These are phyloP conservation scores for Peronospora destructor DNA, from an alignment of 352 stramenopile species.

Conservation along the genomic window DNA sequence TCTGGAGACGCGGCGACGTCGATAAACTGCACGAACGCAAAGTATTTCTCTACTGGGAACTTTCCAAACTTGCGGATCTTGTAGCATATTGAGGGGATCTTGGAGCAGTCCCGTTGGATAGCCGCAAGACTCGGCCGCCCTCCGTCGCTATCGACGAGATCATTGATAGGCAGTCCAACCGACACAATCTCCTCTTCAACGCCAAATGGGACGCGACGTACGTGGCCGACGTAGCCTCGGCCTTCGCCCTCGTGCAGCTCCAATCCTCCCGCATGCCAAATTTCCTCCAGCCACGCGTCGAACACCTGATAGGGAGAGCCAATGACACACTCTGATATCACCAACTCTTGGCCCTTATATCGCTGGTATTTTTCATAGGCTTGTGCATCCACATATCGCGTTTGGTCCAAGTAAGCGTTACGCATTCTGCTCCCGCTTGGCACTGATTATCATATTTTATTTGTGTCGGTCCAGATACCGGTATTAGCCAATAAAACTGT, in stretches of 20 bases:
- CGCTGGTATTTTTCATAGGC: conserved; percentile 45
- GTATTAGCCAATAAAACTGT: conserved; percentile 19
- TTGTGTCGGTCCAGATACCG: neutral
- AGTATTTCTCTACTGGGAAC: conserved; percentile 44
- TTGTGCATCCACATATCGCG: conserved; percentile 28
- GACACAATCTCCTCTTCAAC: conserved; percentile 66
- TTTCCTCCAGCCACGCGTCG: conserved; percentile 51
- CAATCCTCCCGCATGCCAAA: conserved; percentile 34
- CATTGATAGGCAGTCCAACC: conserved; percentile 28
- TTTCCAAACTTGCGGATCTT: conserved; percentile 40
- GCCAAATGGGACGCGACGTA: conserved; percentile 38
- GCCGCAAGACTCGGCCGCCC: conserved; percentile 24
- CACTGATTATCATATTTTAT: conserved; percentile 5
- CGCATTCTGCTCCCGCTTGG: conserved; percentile 9
- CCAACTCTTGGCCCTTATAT: conserved; percentile 50
- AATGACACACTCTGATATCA: conserved; percentile 48
- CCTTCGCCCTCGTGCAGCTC: conserved; percentile 46
- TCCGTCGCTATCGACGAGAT: conserved; percentile 23
- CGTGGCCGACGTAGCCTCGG: conserved; percentile 48
- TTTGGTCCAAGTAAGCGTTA: conserved; percentile 22
- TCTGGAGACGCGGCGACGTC: conserved; percentile 34
- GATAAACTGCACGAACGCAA: conserved; percentile 64
- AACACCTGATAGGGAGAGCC: conserved; percentile 44
- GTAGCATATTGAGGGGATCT: conserved; percentile 54
- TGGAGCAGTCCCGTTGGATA: conserved; percentile 15